Conservation (phyloP, 345 rosid species). For the Cardamine resedifolia region DNA sequence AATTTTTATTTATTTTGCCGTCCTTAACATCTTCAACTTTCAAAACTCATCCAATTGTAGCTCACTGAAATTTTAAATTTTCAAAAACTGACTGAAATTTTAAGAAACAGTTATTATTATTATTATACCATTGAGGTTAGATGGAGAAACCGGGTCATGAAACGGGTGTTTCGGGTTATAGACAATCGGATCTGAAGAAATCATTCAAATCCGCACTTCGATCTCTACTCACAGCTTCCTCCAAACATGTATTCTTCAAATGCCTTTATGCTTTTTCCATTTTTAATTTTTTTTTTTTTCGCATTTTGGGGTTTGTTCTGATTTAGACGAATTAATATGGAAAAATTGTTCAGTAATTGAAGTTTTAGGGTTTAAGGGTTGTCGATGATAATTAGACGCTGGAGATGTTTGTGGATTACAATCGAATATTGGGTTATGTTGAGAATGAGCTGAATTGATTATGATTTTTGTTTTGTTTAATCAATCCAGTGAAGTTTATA, state of each 20-base stretch:
- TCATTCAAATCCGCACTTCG: slow-evolving; percentile 61
- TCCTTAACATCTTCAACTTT: neutral
- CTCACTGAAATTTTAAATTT: no score
- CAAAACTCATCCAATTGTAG: no score
- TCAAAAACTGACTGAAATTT: no score
- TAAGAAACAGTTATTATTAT: neutral
- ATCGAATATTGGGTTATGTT: neutral
- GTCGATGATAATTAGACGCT: neutral
- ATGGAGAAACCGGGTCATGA: slow-evolving; percentile 35
- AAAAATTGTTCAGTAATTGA: neutral
- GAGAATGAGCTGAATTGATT: neutral
- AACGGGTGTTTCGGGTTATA: slow-evolving; percentile 29
- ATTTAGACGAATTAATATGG: neutral
- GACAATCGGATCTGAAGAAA: slow-evolving; percentile 48
- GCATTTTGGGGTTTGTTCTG: slow-evolving; percentile 4
- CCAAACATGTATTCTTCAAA: slow-evolving; percentile 45
- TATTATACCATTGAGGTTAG: no score
- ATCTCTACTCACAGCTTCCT: slow-evolving; percentile 61
- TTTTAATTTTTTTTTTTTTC: neutral
- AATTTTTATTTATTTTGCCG: neutral
- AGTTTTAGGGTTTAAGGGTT: slow-evolving; percentile 13
- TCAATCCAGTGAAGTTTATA: neutral
- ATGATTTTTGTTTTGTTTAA: neutral
- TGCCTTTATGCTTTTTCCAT: neutral
- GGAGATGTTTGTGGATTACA: neutral